Conservation (phyloP, 306 rosid genomes). For the Vigna unguiculata region DNA sequence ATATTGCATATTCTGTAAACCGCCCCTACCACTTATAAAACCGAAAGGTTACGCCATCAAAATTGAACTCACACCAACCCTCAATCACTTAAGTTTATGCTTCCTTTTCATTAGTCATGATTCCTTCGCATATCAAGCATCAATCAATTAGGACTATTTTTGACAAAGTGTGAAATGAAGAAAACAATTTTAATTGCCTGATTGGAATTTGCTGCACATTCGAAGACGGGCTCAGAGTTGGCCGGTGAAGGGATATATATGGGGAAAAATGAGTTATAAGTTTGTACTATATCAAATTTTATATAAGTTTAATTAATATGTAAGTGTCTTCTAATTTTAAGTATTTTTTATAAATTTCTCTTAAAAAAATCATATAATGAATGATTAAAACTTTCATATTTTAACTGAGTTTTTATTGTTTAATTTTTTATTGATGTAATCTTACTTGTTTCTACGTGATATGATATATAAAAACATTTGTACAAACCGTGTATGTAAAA, state of each 20-base stretch:
- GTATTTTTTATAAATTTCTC: too few species aligned
- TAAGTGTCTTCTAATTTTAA: too few species aligned
- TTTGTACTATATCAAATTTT: too few species aligned
- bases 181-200: constrained; percentile 22
- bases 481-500: too few species aligned
- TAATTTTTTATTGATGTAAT: too few species aligned
- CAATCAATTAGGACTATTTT: constrained; percentile 36
- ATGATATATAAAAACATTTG: too few species aligned
- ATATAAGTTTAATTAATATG: too few species aligned
- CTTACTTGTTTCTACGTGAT: too few species aligned
- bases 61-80: constrained; percentile 35
- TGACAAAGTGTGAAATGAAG: constrained; percentile 33
- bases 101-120: constrained; percentile 42
- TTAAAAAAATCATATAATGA: too few species aligned
- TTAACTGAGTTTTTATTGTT: too few species aligned
- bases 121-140: constrained; percentile 37
- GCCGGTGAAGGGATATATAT: not conserved
- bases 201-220: constrained; percentile 8
- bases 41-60: constrained; percentile 3
- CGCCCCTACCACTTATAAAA: not conserved
- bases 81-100: constrained; percentile 21
- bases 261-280: too few species aligned
- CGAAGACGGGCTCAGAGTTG: constrained; percentile 21
- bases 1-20: constrained; percentile 24
- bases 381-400: too few species aligned